These are phyloP conservation scores for Tylopilus sp. DNA, from an alignment of 768 basidiomycete genomes.

Conservation along the genomic window DNA sequence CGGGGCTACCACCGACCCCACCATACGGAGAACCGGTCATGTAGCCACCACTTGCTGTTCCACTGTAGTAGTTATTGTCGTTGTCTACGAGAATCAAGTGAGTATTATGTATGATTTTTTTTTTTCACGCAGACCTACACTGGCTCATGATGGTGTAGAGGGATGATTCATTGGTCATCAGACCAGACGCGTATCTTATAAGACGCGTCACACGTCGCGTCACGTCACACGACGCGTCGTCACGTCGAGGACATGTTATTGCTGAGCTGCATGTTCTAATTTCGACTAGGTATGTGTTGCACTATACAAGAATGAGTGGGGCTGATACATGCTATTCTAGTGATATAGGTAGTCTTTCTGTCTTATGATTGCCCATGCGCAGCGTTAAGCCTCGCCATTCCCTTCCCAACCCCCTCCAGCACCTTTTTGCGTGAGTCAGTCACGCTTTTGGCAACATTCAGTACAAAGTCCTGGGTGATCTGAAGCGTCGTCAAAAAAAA, in stretches of 20 bases:
- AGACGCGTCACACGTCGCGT: conserved; percentile 27
- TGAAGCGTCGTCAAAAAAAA: conserved; percentile 25
- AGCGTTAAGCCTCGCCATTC: conserved; percentile 52
- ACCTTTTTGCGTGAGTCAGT: conserved; percentile 70
- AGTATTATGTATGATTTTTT: background rate
- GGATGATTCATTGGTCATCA: conserved; percentile 1
- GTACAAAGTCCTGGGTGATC: conserved; percentile 64
- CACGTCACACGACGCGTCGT: conserved; percentile 8
- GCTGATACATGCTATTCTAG: conserved; percentile 10
- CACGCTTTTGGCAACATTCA: conserved; percentile 59
- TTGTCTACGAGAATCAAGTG: conserved; percentile 15
- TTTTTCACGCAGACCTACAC: conserved; percentile 30
- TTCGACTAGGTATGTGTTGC: conserved; percentile 2
- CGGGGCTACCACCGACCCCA: conserved; percentile 56
- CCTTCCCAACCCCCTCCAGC: conserved; percentile 68
- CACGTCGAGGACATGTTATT: no score
- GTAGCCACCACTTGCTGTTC: conserved; percentile 52
- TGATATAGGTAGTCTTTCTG: background rate
- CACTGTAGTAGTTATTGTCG: conserved; percentile 42
- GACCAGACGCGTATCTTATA: conserved; percentile 21
- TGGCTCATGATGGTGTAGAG: conserved; percentile 38
- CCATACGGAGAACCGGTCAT: conserved; percentile 58
- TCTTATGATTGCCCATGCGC: conserved; percentile 33
- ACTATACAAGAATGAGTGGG: conserved; percentile 28
- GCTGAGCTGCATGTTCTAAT: no score